Conservation (phyloP, 768 basidiomycete genomes). For the Lactarius akahatsu region DNA sequence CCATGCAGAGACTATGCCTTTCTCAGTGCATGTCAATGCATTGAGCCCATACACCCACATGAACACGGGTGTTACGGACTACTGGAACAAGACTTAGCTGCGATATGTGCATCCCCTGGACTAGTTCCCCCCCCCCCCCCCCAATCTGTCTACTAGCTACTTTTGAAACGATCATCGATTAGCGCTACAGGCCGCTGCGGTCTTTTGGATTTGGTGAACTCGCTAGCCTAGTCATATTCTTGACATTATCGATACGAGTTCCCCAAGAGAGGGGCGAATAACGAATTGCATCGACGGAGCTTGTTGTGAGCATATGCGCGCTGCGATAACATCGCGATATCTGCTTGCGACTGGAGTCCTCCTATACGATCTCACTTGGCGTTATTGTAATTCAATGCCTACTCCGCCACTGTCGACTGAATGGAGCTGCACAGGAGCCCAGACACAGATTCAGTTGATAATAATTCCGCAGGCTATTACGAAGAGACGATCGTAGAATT, state of each 20-base stretch:
- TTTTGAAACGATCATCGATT: background rate
- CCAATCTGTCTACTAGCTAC: background rate
- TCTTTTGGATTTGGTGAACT: background rate
- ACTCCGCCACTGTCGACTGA: background rate
- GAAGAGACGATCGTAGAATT: background rate
- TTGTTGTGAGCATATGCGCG: background rate
- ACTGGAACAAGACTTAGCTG: background rate
- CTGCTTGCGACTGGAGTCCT: background rate
- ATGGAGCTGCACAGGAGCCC: background rate
- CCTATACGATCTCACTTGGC: background rate
- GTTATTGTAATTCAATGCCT: background rate
- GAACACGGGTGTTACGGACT: background rate
- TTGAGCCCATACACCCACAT: background rate
- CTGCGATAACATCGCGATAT: background rate
- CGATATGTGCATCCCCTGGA: background rate
- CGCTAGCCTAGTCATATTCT: background rate
- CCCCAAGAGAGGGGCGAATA: background rate
- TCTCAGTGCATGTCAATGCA: background rate
- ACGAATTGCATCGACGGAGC: background rate
- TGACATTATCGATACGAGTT: background rate
- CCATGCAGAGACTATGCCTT: background rate
- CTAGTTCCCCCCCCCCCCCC: background rate
- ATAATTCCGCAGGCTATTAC: background rate
- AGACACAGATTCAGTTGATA: background rate
- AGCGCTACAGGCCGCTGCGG: background rate